phyloP scores from a whole-genome alignment of 225 moss, liverwort and hornwort species.

The Physcomitrium patens region DNA sequence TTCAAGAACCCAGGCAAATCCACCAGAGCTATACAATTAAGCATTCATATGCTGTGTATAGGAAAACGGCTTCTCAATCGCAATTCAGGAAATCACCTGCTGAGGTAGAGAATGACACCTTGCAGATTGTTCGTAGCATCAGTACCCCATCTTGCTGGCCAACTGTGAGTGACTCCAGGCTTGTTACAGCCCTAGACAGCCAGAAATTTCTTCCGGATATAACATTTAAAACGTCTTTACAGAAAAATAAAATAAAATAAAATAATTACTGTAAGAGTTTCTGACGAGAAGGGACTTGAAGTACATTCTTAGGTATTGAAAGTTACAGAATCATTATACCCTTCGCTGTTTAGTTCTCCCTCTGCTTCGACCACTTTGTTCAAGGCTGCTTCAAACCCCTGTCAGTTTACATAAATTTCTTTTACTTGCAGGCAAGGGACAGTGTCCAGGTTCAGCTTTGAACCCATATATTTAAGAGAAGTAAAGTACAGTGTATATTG shows the following conservation, averaged over 20 bases:
- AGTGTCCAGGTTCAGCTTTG: background rate
- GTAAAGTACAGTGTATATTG: background rate
- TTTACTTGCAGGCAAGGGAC: conserved; percentile 7
- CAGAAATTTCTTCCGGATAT: background rate
- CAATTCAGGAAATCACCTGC: conserved; percentile 37
- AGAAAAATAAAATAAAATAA: too few species aligned
- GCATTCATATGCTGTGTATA: conserved; percentile 10
- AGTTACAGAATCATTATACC: conserved; percentile 50
- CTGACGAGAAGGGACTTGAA: conserved; percentile 8
- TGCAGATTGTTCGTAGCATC: conserved; percentile 85
- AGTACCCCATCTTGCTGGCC: conserved; percentile 90
- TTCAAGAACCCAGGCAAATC: background rate
- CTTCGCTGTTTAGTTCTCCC: conserved; percentile 66
- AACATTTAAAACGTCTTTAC: background rate
- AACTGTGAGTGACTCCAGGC: conserved; percentile 68
- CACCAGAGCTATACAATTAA: background rate
- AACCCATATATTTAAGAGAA: background rate
- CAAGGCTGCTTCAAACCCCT: conserved; percentile 95
- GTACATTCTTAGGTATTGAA: conserved; percentile 7
- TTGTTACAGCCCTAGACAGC: conserved; percentile 31
- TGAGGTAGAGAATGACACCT: conserved; percentile 58
- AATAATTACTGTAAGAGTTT: background rate
- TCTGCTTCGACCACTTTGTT: conserved; percentile 83
- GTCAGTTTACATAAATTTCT: conserved; percentile 29
- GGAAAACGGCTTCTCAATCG: conserved; percentile 21